Conservation (phyloP, 177 flowering plant genomes). For the Tripterygium wilfordii region DNA sequence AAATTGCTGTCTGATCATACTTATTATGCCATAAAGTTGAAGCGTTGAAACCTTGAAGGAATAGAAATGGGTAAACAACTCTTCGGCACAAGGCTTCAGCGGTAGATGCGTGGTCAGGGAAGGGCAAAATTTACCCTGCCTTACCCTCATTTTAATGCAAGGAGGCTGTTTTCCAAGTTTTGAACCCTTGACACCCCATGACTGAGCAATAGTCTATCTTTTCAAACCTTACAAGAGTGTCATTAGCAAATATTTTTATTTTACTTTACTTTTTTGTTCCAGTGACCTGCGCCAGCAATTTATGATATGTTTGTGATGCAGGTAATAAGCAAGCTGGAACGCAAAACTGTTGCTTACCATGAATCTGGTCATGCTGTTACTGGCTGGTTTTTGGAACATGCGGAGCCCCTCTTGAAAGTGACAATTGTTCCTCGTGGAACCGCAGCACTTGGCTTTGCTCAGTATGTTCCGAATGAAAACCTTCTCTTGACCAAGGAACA, state of each 20-base stretch:
- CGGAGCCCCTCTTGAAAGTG: conserved; percentile 85
- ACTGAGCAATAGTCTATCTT: no score
- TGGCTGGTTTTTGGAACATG: conserved; percentile 91
- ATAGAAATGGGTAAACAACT: no score
- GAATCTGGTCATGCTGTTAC: conserved; percentile 93
- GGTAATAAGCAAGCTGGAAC: conserved; percentile 86
- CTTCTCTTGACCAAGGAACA: conserved; percentile 95
- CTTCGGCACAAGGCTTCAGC: no score
- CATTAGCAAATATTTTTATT: not conserved
- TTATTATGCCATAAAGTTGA: not conserved
- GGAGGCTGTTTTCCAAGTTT: no score
- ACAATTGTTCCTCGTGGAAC: conserved; percentile 98
- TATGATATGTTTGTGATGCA: conserved; percentile 19
- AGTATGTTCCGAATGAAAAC: conserved; percentile 91
- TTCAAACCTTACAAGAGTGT: no score
- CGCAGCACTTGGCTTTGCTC: conserved; percentile 92
- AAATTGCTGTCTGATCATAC: no score
- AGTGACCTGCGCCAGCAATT: not conserved
- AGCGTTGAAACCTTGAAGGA: no score
- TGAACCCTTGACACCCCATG: no score
- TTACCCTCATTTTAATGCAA: no score
- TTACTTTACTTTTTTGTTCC: not conserved
- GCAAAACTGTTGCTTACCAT: conserved; percentile 87
- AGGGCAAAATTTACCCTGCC: no score
- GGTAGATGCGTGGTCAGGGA: no score